Percentiles rank a stretch among this genome's conserved stretches.
phyloP scores from a whole-genome alignment of 2,329 filamentous ascomycete genomes.

The Microascus cirrosus region DNA sequence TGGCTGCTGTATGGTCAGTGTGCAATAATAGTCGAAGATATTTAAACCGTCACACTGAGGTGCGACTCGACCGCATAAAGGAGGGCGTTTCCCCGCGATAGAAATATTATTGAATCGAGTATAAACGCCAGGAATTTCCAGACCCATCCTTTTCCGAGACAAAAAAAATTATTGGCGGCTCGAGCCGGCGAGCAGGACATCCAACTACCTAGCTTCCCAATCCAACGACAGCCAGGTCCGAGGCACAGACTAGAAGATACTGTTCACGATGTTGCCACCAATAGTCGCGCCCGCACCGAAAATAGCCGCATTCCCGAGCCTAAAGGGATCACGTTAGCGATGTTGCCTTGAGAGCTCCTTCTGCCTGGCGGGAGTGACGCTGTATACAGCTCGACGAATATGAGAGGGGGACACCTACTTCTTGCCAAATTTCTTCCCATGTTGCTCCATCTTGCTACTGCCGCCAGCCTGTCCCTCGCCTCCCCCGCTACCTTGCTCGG shows the following conservation, averaged over 20 bases:
- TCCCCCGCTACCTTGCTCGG: conserved; percentile 32
- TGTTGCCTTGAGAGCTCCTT: neutral
- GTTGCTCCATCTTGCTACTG: conserved; percentile 54
- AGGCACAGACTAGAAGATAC: conserved; percentile 56
- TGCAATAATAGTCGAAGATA: too few species aligned
- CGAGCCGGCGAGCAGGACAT: neutral
- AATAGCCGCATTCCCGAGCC: conserved; percentile 61
- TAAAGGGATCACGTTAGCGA: conserved; percentile 5
- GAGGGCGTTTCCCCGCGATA: neutral
- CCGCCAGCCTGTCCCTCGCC: conserved; percentile 25
- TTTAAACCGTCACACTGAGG: too few species aligned
- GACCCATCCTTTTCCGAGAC: neutral
- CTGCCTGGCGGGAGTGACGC: neutral
- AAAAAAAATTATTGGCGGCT: neutral
- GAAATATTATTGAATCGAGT: neutral
- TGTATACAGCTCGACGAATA: neutral
- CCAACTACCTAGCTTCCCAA: neutral
- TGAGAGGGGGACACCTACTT: conserved; percentile 34
- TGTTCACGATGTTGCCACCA: conserved; percentile 80
- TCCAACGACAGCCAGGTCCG: neutral
- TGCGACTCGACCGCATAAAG: too few species aligned
- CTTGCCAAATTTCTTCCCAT: conserved; percentile 93
- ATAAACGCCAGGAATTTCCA: neutral
- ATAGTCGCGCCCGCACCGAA: conserved; percentile 90
- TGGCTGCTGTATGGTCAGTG: too few species aligned